These are phyloP conservation scores for Starmerella bacillaris DNA, from an alignment of 805 yeast species.

Conservation along the genomic window DNA sequence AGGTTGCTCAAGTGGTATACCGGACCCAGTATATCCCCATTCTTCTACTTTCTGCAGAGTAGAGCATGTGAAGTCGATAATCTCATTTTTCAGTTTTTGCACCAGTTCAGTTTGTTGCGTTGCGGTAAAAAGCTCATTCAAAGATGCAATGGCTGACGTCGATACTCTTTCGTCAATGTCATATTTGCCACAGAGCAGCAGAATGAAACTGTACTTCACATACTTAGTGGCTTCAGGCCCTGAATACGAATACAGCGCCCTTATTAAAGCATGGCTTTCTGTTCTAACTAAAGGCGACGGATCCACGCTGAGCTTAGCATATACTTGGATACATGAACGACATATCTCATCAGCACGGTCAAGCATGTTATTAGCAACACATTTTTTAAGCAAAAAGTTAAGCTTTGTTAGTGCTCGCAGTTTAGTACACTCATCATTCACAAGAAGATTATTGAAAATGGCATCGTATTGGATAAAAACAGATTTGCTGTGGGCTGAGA, in stretches of 20 bases:
- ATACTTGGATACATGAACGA: constrained; percentile 51
- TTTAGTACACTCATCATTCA: too few relatives aligned
- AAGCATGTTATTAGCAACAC: too few relatives aligned
- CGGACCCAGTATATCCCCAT: too few relatives aligned
- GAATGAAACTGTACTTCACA: constrained; percentile 52
- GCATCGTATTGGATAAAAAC: too few relatives aligned
- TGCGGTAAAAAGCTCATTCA: constrained; percentile 39
- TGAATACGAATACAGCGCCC: constrained; percentile 31
- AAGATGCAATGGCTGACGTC: constrained; percentile 30
- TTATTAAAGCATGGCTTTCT: constrained; percentile 47
- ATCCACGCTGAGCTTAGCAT: constrained; percentile 62
- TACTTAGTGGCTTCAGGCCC: constrained; percentile 46
- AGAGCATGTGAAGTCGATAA: constrained; percentile 38
- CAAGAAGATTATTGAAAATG: too few relatives aligned
- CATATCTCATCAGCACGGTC: too few relatives aligned
- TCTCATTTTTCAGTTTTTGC: constrained; percentile 38
- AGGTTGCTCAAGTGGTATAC: constrained; percentile 40
- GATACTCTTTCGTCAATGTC: constrained; percentile 54
- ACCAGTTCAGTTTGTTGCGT: constrained; percentile 42
- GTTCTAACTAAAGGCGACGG: constrained; percentile 47
- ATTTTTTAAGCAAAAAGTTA: too few relatives aligned
- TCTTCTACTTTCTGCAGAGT: constrained; percentile 63
- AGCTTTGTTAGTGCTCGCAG: too few relatives aligned
- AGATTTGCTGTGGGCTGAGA: too few relatives aligned
- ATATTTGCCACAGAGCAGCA: constrained; percentile 52